Evolutionary conservation across 768 basidiomycete species (phyloP).

Genomic region (Mycena capillaripes): DNA sequence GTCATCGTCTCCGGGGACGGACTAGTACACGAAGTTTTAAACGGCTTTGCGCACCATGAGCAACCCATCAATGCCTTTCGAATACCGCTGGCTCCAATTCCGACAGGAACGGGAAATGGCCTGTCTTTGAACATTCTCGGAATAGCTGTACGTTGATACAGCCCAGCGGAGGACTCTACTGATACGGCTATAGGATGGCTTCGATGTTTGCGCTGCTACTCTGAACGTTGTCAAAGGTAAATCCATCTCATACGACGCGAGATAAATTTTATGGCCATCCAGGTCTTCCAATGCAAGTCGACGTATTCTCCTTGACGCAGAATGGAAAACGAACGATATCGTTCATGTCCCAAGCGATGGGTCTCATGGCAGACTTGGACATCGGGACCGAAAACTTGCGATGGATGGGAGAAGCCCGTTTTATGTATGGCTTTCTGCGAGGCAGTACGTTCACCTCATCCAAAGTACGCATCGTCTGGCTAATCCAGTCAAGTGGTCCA

Average conservation of each 20-base stretch:
- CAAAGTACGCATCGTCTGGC: slow-evolving; percentile 1
- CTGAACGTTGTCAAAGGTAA: slow-evolving; percentile 87
- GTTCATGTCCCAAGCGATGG: slow-evolving; percentile 88
- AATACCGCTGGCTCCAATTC: slow-evolving; percentile 83
- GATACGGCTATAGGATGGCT: slow-evolving; percentile 66
- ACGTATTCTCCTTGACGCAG: slow-evolving; percentile 85
- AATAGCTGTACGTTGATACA: slow-evolving; percentile 58
- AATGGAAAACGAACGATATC: slow-evolving; percentile 73
- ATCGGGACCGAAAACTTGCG: slow-evolving; percentile 86
- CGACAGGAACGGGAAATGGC: slow-evolving; percentile 88
- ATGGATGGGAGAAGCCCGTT: slow-evolving; percentile 90
- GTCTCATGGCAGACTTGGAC: slow-evolving; percentile 90
- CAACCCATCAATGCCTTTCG: slow-evolving; percentile 71
- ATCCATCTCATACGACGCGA: not conserved
- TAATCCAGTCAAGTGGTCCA: slow-evolving; percentile 61
- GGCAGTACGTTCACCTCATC: slow-evolving; percentile 62
- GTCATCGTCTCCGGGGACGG: slow-evolving; percentile 89
- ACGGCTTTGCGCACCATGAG: slow-evolving; percentile 81
- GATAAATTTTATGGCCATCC: not conserved
- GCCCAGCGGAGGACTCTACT: not conserved
- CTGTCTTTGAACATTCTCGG: slow-evolving; percentile 82
- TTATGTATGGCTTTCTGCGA: slow-evolving; percentile 78
- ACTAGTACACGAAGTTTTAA: slow-evolving; percentile 85
- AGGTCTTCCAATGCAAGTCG: slow-evolving; percentile 83
- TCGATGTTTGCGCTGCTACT: slow-evolving; percentile 79